Conservation (phyloP, 371 early-diverging fungal genomes). For the Apophysomyces variabilis region DNA sequence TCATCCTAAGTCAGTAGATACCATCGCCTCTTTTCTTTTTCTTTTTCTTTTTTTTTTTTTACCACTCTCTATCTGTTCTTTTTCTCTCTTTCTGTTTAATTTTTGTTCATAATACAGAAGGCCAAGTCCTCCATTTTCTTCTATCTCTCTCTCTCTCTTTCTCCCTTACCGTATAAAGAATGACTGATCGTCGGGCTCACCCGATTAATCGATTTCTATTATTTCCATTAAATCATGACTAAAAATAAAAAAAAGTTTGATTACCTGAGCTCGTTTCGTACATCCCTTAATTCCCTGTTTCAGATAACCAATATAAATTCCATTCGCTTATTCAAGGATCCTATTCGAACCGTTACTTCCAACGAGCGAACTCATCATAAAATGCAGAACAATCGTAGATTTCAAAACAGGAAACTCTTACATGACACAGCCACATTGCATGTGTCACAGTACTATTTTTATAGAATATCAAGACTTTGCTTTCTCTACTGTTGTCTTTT, state of each 20-base stretch:
- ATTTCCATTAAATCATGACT: not conserved
- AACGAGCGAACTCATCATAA: no score
- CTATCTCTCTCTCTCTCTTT: not conserved
- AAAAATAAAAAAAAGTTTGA: conserved; percentile 9
- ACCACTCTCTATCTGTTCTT: conserved; percentile 37
- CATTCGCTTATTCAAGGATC: no score
- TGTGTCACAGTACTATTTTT: no score
- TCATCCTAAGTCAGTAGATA: conserved; percentile 33
- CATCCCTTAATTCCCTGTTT: not conserved
- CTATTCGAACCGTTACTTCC: no score
- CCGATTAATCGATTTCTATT: not conserved
- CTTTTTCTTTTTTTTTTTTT: conserved; percentile 87
- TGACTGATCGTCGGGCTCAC: conserved; percentile 6
- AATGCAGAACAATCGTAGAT: not conserved
- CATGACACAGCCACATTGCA: no score
- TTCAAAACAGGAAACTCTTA: no score
- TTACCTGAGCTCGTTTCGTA: not conserved
- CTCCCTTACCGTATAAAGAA: not conserved
- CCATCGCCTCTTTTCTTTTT: conserved; percentile 86
- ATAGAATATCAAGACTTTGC: no score
- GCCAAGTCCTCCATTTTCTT: no score
- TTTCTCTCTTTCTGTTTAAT: not conserved
- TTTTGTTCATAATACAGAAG: conserved; percentile 5
- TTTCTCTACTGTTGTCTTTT: no score
- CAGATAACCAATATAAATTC: no score